Evolutionary conservation across 2,329 filamentous ascomycete genomes (phyloP), one percentile per base, ranked within the genome.

Genomic region (Neoascochyta sp.): DNA sequence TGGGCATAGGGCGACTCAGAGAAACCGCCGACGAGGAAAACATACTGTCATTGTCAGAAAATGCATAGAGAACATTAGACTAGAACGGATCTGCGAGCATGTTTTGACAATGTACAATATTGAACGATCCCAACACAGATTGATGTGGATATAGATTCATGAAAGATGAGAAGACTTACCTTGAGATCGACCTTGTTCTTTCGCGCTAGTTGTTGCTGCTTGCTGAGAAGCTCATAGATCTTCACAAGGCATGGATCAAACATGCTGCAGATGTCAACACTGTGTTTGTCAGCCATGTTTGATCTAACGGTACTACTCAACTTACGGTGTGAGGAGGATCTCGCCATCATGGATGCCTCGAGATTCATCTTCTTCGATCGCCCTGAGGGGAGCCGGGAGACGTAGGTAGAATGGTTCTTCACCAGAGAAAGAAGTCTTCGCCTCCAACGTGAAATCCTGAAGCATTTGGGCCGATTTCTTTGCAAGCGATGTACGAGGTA

Each of bases 11-110:
- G 36, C 0, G 44, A 51, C 13, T 52, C 47, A 0, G 53, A 45
- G n/a, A 58, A 56, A 0, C 56, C 54, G 2, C 52, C 53, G 1
- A 58, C 48, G 15, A 57, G 18, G 32, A 55, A 47, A 1, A 55
- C 12, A 7, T 33, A 50, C 50, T 47, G 24, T 10, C 2, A 10
- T 12, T 23, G 22, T 34, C 27, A 34, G 20, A 9, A 10, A n/a
- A 13, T 21, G 17, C n/a, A n/a, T n/a, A n/a, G n/a, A n/a, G n/a
- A n/a, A n/a, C n/a, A n/a, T n/a, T n/a, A n/a, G n/a, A n/a, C n/a
- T n/a, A n/a, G n/a, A n/a, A n/a, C n/a, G 12, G 19, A 14, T 22
- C 16, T n/a, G 7, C 18, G n/a, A n/a, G n/a, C n/a, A n/a, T n/a
- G n/a, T n/a, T n/a, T n/a, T n/a, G n/a, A n/a, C n/a, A n/a, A n/a